These are phyloP conservation scores for Escallonia herrerae DNA, from an alignment of 129 eudicot species.

Conservation along the genomic window DNA sequence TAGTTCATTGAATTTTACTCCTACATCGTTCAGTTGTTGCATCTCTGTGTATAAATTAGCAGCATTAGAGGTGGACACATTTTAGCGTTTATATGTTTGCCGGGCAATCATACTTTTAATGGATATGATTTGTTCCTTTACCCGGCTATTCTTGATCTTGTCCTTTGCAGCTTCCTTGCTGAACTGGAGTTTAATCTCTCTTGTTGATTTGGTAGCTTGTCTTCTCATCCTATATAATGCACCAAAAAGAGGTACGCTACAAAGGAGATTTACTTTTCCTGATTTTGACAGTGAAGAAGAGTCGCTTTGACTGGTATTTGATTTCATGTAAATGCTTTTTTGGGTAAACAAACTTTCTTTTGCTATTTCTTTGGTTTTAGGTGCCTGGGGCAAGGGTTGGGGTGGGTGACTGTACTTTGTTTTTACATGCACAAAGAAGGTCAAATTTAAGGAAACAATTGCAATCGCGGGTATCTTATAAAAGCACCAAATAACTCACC, in stretches of 20 bases:
- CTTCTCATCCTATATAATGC: constrained; percentile 53
- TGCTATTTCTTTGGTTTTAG: too few species aligned
- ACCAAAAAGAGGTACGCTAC: constrained; percentile 60
- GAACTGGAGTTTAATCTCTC: constrained; percentile 83
- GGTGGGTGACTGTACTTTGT: too few species aligned
- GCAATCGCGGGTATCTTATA: too few species aligned
- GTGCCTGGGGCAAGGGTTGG: too few species aligned
- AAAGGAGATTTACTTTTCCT: neutral
- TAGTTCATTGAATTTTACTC: too few species aligned
- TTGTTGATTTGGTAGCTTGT: constrained; percentile 62
- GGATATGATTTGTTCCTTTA: neutral
- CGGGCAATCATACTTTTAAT: constrained; percentile 2
- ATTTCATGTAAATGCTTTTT: too few species aligned
- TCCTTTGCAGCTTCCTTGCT: constrained; percentile 74
- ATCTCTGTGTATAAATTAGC: neutral
- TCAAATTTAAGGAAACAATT: too few species aligned
- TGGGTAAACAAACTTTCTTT: too few species aligned
- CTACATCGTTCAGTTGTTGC: too few species aligned
- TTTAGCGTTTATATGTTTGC: neutral
- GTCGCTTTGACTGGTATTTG: too few species aligned
- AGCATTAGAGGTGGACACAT: neutral
- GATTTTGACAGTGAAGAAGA: neutral
- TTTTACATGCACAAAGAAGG: too few species aligned
- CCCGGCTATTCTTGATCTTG: constrained; percentile 5
- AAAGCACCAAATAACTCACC: too few species aligned